Conservation (phyloP, 2,329 filamentous ascomycete species). For the Canariomyces notabilis region DNA sequence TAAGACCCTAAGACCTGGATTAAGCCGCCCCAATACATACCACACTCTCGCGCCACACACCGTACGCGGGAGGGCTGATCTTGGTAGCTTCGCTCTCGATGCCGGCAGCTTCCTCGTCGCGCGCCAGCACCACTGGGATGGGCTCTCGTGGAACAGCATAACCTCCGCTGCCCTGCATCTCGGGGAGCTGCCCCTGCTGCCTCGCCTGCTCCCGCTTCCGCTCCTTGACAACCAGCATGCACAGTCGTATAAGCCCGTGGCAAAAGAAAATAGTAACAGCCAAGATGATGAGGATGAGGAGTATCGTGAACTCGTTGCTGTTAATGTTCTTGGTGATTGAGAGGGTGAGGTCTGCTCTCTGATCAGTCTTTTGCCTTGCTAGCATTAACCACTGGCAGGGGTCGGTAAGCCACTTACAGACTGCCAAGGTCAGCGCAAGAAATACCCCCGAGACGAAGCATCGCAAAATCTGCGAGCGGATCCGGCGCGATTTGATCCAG, state of each 20-base stretch:
- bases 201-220: slow-evolving; percentile 26
- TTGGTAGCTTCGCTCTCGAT: slow-evolving; percentile 52
- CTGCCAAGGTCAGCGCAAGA: slow-evolving; percentile 51
- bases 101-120: slow-evolving; percentile 65
- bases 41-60: slow-evolving; percentile 77
- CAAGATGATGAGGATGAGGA: slow-evolving; percentile 74
- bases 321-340: slow-evolving; percentile 59
- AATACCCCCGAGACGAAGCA: slow-evolving; percentile 63
- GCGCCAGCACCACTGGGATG: slow-evolving; percentile 69
- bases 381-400: not conserved
- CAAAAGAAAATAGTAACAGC: slow-evolving; percentile 73
- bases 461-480: slow-evolving; percentile 52
- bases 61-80: slow-evolving; percentile 74
- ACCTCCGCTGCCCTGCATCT: slow-evolving; percentile 52
- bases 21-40: slow-evolving; percentile 45
- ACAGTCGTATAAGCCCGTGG: slow-evolving; percentile 69
- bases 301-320: slow-evolving; percentile 68
- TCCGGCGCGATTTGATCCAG: slow-evolving; percentile 48
- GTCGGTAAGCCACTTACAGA: slow-evolving; percentile 56
- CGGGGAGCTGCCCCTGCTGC: slow-evolving; percentile 30
- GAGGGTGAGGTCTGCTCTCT: slow-evolving; percentile 63
- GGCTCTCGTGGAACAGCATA: slow-evolving; percentile 68
- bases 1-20: slow-evolving; percentile 12
- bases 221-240: slow-evolving; percentile 56
- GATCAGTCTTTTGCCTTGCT: not conserved